phyloP scores from a whole-genome alignment of 2,329 filamentous ascomycete genomes.

The Daldinia sp. region DNA sequence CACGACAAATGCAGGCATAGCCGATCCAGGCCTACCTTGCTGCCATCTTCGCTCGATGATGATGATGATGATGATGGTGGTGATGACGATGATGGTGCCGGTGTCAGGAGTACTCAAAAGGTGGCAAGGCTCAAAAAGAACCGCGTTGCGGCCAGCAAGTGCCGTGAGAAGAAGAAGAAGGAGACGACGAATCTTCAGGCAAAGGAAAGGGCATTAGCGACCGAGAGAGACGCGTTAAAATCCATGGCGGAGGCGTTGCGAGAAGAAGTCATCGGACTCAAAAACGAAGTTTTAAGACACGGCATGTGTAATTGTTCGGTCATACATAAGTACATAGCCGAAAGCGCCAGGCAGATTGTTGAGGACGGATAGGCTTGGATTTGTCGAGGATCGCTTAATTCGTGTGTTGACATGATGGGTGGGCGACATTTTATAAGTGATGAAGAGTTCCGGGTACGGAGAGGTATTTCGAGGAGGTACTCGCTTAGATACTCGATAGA shows the following conservation, averaged over 20 bases:
- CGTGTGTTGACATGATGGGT: not conserved
- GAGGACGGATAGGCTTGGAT: not conserved
- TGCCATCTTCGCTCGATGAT: not conserved
- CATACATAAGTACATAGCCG: conserved; percentile 17
- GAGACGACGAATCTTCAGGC: conserved; percentile 10
- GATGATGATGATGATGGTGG: not conserved
- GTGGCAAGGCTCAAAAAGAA: conserved; percentile 9
- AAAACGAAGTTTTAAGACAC: conserved; percentile 16
- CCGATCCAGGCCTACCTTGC: not conserved
- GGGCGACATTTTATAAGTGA: not conserved
- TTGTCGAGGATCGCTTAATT: not conserved
- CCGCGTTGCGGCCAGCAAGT: conserved; percentile 19
- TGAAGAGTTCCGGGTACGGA: not conserved
- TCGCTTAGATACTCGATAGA: not conserved
- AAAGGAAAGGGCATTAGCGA: not conserved
- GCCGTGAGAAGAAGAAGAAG: conserved; percentile 12
- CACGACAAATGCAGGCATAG: not conserved
- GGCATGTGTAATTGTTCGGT: conserved; percentile 15
- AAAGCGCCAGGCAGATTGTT: conserved; percentile 9
- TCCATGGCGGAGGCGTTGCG: conserved; percentile 5
- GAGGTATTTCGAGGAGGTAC: not conserved
- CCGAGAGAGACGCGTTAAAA: conserved; percentile 13
- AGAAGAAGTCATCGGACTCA: conserved; percentile 13
- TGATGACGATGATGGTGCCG: not conserved
- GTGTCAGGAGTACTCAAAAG: not conserved